These are phyloP conservation scores for Avena sativa DNA, from an alignment of 176 grass and related monocot species.

Conservation along the genomic window DNA sequence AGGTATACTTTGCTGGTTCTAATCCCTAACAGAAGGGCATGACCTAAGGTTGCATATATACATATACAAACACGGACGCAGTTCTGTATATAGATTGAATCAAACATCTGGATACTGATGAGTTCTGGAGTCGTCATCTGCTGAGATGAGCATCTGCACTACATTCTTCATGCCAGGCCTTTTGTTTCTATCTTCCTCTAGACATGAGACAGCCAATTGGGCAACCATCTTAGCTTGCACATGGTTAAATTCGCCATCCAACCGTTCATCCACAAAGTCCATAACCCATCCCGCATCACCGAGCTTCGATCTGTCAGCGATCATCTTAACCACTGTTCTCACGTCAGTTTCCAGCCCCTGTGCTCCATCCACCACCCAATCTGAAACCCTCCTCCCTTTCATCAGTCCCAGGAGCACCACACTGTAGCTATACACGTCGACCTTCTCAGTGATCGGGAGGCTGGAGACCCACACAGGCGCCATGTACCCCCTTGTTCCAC, in stretches of 20 bases:
- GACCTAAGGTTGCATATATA: not conserved
- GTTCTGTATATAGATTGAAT: not conserved
- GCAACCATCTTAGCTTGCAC: not conserved
- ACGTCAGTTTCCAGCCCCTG: conserved; percentile 16
- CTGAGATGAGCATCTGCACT: conserved; percentile 33
- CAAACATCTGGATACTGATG: not conserved
- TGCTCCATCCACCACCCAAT: conserved; percentile 24
- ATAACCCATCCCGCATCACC: not conserved
- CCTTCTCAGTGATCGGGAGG: conserved; percentile 13
- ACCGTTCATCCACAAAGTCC: conserved; percentile 17
- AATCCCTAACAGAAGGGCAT: not conserved
- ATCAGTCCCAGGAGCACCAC: conserved; percentile 25
- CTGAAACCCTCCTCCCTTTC: not conserved
- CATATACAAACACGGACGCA: not conserved
- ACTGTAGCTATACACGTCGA: conserved; percentile 14
- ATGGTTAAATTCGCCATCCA: not conserved
- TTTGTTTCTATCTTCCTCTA: conserved; percentile 37
- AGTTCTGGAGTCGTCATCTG: conserved; percentile 14
- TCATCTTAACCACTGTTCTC: conserved; percentile 13
- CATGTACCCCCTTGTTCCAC: conserved; percentile 33
- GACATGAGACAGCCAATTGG: conserved; percentile 21
- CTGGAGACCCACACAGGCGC: conserved; percentile 26
- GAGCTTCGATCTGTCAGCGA: not conserved
- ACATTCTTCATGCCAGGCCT: conserved; percentile 29
- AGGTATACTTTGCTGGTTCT: not conserved